Evolutionary conservation across 176 grass and related monocot genomes (phyloP).

Genomic region (Zoysia japonica): DNA sequence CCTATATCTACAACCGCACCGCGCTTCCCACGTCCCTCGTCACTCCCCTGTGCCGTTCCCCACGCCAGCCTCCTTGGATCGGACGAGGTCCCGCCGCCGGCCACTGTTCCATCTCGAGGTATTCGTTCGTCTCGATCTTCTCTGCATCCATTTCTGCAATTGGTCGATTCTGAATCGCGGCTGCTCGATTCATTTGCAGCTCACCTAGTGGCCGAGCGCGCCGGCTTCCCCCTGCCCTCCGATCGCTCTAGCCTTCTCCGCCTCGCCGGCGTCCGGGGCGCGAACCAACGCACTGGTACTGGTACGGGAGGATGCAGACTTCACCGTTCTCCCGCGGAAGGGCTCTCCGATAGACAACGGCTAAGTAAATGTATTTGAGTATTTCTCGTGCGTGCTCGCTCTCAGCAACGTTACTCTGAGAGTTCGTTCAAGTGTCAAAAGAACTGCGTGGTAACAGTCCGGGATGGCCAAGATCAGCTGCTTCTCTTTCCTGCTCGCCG

Average conservation of each 20-base stretch:
- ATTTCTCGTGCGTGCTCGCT: constrained; percentile 1
- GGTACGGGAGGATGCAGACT: constrained; percentile 38
- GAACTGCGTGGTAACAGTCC: neutral
- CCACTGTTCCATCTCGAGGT: neutral
- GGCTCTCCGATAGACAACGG: constrained; percentile 67
- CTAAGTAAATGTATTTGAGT: constrained; percentile 7
- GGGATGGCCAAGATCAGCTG: constrained; percentile 73
- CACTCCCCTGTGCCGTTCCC: neutral
- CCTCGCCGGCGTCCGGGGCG: constrained; percentile 42
- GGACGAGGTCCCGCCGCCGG: no score
- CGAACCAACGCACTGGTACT: constrained; percentile 55
- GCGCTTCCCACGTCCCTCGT: neutral
- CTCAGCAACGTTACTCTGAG: neutral
- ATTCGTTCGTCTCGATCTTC: neutral
- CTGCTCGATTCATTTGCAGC: neutral
- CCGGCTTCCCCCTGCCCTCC: constrained; percentile 20
- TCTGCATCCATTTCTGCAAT: no score
- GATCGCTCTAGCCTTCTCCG: constrained; percentile 66
- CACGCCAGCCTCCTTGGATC: no score
- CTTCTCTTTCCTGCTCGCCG: constrained; percentile 57
- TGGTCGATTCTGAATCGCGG: neutral
- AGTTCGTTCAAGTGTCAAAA: neutral
- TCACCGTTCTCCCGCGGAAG: constrained; percentile 45
- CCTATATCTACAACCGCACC: constrained; percentile 11
- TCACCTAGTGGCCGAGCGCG: neutral